Conservation (phyloP, 352 stramenopile species). For the Achlya hypogyna region DNA sequence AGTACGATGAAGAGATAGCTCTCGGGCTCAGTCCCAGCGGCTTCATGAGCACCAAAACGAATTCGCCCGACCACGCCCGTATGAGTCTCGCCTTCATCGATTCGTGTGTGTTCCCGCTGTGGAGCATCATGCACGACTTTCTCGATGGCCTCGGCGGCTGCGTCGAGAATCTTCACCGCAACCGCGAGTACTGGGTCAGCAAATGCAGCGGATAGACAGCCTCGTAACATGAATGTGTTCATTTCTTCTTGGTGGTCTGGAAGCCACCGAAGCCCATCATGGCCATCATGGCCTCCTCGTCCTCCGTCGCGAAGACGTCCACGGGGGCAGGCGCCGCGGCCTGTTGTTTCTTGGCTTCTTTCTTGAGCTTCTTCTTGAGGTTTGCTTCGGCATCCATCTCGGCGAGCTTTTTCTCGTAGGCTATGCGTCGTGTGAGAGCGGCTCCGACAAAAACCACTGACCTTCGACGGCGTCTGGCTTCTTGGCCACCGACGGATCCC, state of each 20-base stretch:
- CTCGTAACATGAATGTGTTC: slow-evolving; percentile 11
- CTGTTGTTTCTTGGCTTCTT: slow-evolving; percentile 63
- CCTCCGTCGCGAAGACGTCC: slow-evolving; percentile 23
- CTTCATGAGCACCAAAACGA: slow-evolving; percentile 67
- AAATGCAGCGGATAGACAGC: not conserved
- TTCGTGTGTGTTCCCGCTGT: slow-evolving; percentile 77
- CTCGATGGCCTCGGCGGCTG: slow-evolving; percentile 49
- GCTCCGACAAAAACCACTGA: slow-evolving; percentile 12
- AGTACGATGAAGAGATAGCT: slow-evolving; percentile 62
- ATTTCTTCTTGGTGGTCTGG: slow-evolving; percentile 60
- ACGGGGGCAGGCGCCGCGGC: slow-evolving; percentile 25
- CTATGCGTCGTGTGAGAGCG: slow-evolving; percentile 23
- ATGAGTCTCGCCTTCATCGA: slow-evolving; percentile 78
- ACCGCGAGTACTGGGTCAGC: slow-evolving; percentile 52
- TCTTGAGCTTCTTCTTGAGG: slow-evolving; percentile 61
- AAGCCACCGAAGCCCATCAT: slow-evolving; percentile 90
- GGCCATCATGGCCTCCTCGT: slow-evolving; percentile 82
- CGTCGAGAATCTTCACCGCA: slow-evolving; percentile 56
- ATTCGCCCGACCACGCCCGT: slow-evolving; percentile 52
- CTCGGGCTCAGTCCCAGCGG: slow-evolving; percentile 50
- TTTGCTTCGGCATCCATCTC: slow-evolving; percentile 54
- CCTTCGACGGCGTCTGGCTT: slow-evolving; percentile 70
- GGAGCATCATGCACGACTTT: slow-evolving; percentile 55
- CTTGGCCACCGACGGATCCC: slow-evolving; percentile 70
- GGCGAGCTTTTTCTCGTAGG: slow-evolving; percentile 83